A percentile compares a stretch with the other conserved stretches of the same genome.
Conservation (phyloP, 257 asterid species). For the Primulina eburnea region DNA sequence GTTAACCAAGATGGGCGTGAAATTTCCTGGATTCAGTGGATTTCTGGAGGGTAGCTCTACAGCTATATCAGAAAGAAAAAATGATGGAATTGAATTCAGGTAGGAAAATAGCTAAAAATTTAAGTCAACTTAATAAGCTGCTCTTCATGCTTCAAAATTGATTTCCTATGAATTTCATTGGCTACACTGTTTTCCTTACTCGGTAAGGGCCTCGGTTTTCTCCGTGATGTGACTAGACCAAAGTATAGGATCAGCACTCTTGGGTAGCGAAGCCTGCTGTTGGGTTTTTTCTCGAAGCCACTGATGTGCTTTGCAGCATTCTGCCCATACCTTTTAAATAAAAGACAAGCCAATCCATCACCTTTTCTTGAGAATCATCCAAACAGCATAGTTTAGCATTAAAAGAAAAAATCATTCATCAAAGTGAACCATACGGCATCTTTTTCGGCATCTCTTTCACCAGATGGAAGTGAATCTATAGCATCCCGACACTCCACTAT, state of each 20-base stretch:
- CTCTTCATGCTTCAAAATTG: constrained; percentile 18
- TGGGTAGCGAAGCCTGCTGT: constrained; percentile 74
- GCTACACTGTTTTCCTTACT: constrained; percentile 44
- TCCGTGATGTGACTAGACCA: constrained; percentile 69
- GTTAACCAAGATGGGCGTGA: not conserved
- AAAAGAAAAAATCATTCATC: constrained; percentile 3
- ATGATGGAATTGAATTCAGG: constrained; percentile 11
- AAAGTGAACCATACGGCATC: constrained; percentile 53
- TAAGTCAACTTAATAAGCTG: not conserved
- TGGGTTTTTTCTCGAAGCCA: constrained; percentile 78
- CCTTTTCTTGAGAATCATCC: constrained; percentile 3
- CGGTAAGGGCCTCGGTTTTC: constrained; percentile 60
- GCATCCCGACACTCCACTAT: constrained; percentile 59
- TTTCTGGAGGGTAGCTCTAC: not conserved
- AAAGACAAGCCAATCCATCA: constrained; percentile 15
- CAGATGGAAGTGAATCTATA: constrained; percentile 59
- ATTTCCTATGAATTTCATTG: constrained; percentile 15
- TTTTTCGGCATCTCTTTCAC: constrained; percentile 70
- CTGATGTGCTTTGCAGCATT: constrained; percentile 75
- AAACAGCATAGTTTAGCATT: constrained; percentile 2
- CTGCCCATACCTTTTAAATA: constrained; percentile 58
- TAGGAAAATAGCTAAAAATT: constrained; percentile 5
- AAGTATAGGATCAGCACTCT: constrained; percentile 74
- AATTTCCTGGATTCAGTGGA: not conserved
- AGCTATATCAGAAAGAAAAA: constrained; percentile 5